phyloP scores from a whole-genome alignment of 192 early-diverging fungal species.

The Coemansia pectinata region DNA sequence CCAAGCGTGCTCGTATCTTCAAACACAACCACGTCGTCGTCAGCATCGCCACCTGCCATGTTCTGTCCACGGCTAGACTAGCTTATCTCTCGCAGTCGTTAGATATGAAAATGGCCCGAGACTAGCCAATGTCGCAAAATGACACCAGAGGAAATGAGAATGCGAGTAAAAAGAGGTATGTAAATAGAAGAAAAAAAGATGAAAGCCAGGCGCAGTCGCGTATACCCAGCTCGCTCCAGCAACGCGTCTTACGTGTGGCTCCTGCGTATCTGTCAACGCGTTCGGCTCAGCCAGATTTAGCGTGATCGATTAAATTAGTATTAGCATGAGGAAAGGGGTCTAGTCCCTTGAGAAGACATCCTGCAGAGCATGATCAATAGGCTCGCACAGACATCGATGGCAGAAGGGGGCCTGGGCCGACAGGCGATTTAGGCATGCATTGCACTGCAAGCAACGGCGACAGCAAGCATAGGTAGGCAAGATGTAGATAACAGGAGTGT shows the following conservation, averaged over 20 bases:
- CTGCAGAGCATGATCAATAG: background rate
- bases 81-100: background rate
- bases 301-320: background rate
- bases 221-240: no score
- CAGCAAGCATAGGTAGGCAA: background rate
- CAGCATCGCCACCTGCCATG: background rate
- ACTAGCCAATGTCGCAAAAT: background rate
- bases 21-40: background rate
- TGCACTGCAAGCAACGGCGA: background rate
- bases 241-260: background rate
- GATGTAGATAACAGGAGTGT: conserved; percentile 1
- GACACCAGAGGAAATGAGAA: background rate
- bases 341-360: background rate
- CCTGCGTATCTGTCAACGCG: background rate
- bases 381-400: background rate
- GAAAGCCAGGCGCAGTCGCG: background rate
- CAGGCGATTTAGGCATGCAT: background rate
- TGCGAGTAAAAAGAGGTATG: background rate
- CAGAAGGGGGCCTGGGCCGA: background rate
- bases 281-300: background rate
- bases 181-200: background rate
- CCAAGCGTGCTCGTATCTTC: background rate
- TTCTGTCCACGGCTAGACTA: background rate
- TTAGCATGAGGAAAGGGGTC: background rate
- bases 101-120: background rate